Base-by-base conservation (phyloP, 164 flowering plant species). In the Sextonia rubra region DNA sequence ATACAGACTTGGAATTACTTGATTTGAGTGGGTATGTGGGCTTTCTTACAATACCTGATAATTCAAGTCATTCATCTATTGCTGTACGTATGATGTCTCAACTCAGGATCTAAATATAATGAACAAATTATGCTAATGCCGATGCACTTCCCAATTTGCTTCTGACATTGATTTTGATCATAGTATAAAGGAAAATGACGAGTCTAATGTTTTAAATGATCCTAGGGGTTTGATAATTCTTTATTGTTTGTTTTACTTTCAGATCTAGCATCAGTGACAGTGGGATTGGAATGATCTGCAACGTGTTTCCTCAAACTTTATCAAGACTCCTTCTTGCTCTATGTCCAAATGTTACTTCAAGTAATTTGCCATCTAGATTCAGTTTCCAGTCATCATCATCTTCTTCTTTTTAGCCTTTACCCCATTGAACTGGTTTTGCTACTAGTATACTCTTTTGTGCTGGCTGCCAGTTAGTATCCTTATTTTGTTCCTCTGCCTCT, bases 201-300 rank as follows among this genome's bases (percentile, higher is more conserved):
- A 9, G n/a, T 26, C 20, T 18, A 37, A 4, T 12, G 17, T 64
- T 64, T 61, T 25, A 24, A 64, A 15, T 64, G 44, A 30, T 64
- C 47, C 12, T 15, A 3, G 30, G 17, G 9, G 44, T 29, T 64
- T 47, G n/a, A n/a, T 71, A 15, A 60, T n/a, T 22, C 29, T 20
- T 20, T 9, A 8, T 66, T 9, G 4, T 66, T 52, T 56, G 37
- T 71, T 77, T 22, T 30, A 56, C 37, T 83, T 81, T 71, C 90
- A 95, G 99, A 83, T 95, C 99, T 29, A 87, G 92, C 83, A 88
- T 95, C 71, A 95, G 88, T 80, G 99, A 95, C 76, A 82, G 97
- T 83, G 98, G 98, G 76, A 87, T 95, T 76, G 97, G 97, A 65
- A 93, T 93, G 94, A 93, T 95, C 60, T 95, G 99, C 91, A 91